Conservation (phyloP, 2,329 filamentous ascomycete species). For the Epichloe amarillans region DNA sequence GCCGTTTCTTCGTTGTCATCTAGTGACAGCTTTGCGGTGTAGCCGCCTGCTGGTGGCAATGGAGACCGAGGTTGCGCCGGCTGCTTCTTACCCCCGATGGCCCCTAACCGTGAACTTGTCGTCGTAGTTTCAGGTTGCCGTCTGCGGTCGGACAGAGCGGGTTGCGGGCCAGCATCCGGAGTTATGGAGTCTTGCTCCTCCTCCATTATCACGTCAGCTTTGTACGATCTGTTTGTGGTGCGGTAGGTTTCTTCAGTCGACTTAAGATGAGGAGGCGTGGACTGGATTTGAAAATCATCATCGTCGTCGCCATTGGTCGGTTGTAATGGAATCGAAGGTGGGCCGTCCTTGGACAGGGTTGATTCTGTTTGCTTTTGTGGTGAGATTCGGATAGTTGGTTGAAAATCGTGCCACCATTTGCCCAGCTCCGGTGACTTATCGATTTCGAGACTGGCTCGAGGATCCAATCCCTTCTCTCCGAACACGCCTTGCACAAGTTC, state of each 20-base stretch:
- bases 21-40: constrained; percentile 3
- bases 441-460: constrained; percentile 16
- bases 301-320: constrained; percentile 22
- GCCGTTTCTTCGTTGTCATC: constrained; percentile 28
- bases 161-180: constrained; percentile 10
- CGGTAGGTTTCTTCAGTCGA: constrained; percentile 13
- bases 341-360: not conserved
- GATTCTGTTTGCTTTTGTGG: constrained; percentile 8
- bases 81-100: constrained; percentile 21
- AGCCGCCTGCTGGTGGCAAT: constrained; percentile 4
- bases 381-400: constrained; percentile 15
- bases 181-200: constrained; percentile 15
- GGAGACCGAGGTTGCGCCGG: constrained; percentile 13
- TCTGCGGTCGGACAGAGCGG: constrained; percentile 6
- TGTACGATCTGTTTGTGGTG: constrained; percentile 5
- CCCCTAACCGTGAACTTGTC: constrained; percentile 18
- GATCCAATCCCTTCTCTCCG: constrained; percentile 19
- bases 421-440: constrained; percentile 24
- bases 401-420: constrained; percentile 36
- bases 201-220: constrained; percentile 20
- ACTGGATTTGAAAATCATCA: constrained; percentile 39
- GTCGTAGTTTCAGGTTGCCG: constrained; percentile 10
- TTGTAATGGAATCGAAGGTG: constrained; percentile 1
- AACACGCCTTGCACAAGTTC: constrained; percentile 31
- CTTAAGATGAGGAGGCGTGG: constrained; percentile 28